Evolutionary conservation across 139 green algal genomes (phyloP), one percentile per base, ranked within the genome.

Genomic region (Spirogloea muscicola): DNA sequence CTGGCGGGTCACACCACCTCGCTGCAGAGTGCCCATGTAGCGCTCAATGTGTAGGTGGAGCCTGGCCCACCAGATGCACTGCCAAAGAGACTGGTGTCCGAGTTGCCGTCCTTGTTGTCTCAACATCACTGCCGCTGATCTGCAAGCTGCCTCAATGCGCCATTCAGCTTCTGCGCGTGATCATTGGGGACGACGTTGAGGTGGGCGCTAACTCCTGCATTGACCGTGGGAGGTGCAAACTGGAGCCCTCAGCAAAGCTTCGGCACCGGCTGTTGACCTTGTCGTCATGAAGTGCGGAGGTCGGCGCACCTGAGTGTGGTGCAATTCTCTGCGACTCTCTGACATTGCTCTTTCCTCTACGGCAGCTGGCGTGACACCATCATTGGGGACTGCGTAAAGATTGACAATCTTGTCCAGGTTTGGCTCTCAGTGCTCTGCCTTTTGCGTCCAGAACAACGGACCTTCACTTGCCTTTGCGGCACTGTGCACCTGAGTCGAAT

Each of bases 391-490:
- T 27, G 62, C 43, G 58, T 29, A 9, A 86, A 86, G 81, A 71
- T 86, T 3, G 81, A 86, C 39, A 86, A 86, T 46, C 27, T 86
- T 16, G 80, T 86, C 49, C 79, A 84, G 74, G 71, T 79, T 39
- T 18, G n/a, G n/a, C n/a, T n/a, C n/a, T n/a, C n/a, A n/a, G n/a
- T n/a, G n/a, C n/a, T n/a, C n/a, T n/a, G n/a, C n/a, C n/a, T n/a
- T n/a, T n/a, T n/a, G n/a, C n/a, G n/a, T n/a, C n/a, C n/a, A n/a
- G n/a, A n/a, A n/a, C n/a, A n/a, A n/a, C n/a, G n/a, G n/a, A n/a
- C n/a, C n/a, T n/a, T n/a, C n/a, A n/a, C n/a, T n/a, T n/a, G n/a
- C n/a, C n/a, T n/a, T n/a, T n/a, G n/a, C n/a, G n/a, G n/a, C n/a
- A n/a, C n/a, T n/a, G n/a, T n/a, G n/a, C n/a, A n/a, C n/a, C n/a